A percentile compares a stretch with the other conserved stretches of the same genome.
Evolutionary conservation across 352 stramenopile genomes (phyloP).

Genomic region (Globisporangium uncinulatum): DNA sequence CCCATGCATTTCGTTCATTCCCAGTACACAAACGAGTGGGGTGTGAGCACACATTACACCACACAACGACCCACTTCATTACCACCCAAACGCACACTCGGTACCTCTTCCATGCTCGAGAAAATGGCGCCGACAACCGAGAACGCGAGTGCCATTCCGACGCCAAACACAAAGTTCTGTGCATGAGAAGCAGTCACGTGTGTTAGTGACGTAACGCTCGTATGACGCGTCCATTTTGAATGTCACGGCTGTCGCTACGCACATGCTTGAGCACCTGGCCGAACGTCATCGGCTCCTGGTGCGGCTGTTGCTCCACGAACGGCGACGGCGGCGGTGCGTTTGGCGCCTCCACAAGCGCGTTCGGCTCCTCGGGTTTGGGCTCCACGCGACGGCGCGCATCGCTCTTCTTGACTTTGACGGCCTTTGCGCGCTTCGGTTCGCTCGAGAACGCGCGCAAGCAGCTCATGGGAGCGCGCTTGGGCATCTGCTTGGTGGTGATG

Average conservation of each 20-base stretch:
- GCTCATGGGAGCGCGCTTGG: background rate
- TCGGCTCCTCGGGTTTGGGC: slow-evolving; percentile 21
- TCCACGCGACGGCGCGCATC: slow-evolving; percentile 47
- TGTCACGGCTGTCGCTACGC: background rate
- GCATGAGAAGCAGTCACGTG: background rate
- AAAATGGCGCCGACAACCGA: slow-evolving; percentile 64
- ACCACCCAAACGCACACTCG: background rate
- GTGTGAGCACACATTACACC: background rate
- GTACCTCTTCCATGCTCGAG: slow-evolving; percentile 61
- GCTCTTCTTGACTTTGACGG: slow-evolving; percentile 69
- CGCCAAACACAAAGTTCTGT: slow-evolving; percentile 77
- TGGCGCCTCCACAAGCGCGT: slow-evolving; percentile 36
- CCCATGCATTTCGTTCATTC: no score
- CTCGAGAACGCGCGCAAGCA: slow-evolving; percentile 28
- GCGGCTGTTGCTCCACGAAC: slow-evolving; percentile 31
- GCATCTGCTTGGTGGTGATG: background rate
- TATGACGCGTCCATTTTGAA: no score
- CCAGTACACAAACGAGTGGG: no score
- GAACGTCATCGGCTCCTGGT: slow-evolving; percentile 45
- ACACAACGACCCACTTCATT: background rate
- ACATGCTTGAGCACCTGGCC: slow-evolving; percentile 65
- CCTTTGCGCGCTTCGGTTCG: slow-evolving; percentile 42
- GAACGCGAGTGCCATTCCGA: slow-evolving; percentile 75
- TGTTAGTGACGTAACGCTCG: background rate
- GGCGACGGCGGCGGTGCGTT: slow-evolving; percentile 18